Base-by-base conservation (phyloP, 331 rosid species). In the Prunus yedoensis region DNA sequence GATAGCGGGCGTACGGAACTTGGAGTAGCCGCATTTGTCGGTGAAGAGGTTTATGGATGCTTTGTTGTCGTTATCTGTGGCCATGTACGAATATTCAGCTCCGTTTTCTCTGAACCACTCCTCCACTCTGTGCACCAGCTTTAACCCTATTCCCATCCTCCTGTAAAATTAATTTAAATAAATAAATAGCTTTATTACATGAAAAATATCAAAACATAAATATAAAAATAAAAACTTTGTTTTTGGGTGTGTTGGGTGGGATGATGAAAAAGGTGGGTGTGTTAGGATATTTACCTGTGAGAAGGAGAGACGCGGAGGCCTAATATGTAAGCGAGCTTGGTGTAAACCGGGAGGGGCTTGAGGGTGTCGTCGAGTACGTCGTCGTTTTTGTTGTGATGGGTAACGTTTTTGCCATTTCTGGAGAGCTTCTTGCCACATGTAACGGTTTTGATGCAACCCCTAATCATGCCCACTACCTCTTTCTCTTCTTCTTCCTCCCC, bases 271-370 rank as follows among this genome's bases (percentile, higher is more conserved):
- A 63, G 3, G 41, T 5, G 46, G 47, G 68, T 63, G 68, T 8
- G 46, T 27, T 13, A 8, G 25, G 49, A 15, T 3, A n/a, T 3
- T 49, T 56, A 94, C 98, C 98, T 73, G 74, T 90, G 94, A 57
- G 86, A 73, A 7, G 99, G 97, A 8, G 99, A 90, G 54, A 95
- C 97, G 0, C 99, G 99, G 23, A 95, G 97, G 84, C 99, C 99
- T 21, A 95, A 71, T 56, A 92, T 82, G 87, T 95, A 92, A 1
- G 97, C 97, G 13, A 92, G 76, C 70, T 88, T 95, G 67, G 96
- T 89, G 79, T 74, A 92, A 4, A 95, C 82, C 15, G 97, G 99
- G 41, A 86, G 72, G 4, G 78, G 86, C 50, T 74, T 90, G 62
- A 75, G 13, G 0, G 64, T 7, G 57, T 79, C 74, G 17, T 67